Evolutionary conservation across 176 grass and related monocot genomes (phyloP).

Genomic region (Pontederia crassipes): DNA sequence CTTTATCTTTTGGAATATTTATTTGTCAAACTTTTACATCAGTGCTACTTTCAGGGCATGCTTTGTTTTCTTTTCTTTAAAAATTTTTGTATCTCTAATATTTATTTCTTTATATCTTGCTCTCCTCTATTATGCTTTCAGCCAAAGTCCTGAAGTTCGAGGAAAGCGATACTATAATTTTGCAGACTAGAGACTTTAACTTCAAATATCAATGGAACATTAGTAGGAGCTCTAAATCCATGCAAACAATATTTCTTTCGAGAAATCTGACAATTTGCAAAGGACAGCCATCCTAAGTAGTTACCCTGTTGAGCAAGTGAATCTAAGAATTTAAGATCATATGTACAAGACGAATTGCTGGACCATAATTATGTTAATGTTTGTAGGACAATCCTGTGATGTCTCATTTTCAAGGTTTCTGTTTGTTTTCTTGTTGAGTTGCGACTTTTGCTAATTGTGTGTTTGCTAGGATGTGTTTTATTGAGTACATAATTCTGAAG

Average conservation of each 20-base stretch:
- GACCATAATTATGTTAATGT: too few species aligned
- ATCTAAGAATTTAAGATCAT: background rate
- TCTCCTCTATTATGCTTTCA: conserved; percentile 3
- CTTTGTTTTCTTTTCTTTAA: background rate
- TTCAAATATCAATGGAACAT: conserved; percentile 8
- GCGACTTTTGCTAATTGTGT: too few species aligned
- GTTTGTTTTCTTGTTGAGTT: too few species aligned
- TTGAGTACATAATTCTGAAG: too few species aligned
- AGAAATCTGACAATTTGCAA: conserved; percentile 7
- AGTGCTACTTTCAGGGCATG: background rate
- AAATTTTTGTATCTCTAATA: background rate
- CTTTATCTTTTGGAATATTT: conserved; percentile 7
- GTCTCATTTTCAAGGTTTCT: too few species aligned
- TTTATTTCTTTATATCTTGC: conserved; percentile 8
- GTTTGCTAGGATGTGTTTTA: too few species aligned
- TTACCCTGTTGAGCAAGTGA: background rate
- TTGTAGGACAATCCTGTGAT: too few species aligned
- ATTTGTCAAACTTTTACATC: background rate
- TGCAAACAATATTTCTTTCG: conserved; percentile 3
- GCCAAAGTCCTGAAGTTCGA: conserved; percentile 12
- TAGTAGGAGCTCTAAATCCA: conserved; percentile 3
- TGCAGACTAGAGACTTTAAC: conserved; percentile 13
- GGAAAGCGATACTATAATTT: conserved; percentile 5
- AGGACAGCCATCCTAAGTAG: conserved; percentile 2
- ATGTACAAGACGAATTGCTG: background rate